Conservation (phyloP, 1,139 yeast species). For the Lodderomyces margitis region DNA sequence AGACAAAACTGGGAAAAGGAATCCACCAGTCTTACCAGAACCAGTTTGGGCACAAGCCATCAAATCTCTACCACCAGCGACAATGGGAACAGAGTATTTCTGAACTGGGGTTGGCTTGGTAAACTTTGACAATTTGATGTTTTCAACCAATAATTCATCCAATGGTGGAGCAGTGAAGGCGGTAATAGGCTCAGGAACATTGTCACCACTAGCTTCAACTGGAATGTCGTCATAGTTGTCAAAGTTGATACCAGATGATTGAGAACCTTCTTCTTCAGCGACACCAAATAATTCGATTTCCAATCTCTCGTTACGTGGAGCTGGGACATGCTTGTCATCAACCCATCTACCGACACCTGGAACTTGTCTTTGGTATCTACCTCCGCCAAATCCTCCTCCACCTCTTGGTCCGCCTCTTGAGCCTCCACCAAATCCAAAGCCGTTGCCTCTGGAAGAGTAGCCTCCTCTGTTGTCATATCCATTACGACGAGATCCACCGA, state of each 20-base stretch:
- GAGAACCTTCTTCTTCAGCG: slow-evolving; percentile 77
- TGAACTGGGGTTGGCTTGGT: slow-evolving; percentile 98
- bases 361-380: slow-evolving; percentile 24
- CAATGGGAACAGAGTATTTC: slow-evolving; percentile 96
- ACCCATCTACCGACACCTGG: slow-evolving; percentile 72
- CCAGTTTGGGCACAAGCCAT: slow-evolving; percentile 99
- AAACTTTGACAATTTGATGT: slow-evolving; percentile 85
- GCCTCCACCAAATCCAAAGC: slow-evolving; percentile 19
- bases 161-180: slow-evolving; percentile 91
- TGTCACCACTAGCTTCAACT: slow-evolving; percentile 94
- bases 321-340: slow-evolving; percentile 88
- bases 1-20: slow-evolving; percentile 94
- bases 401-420: slow-evolving; percentile 24
- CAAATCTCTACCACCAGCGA: slow-evolving; percentile 92
- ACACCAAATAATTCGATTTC: slow-evolving; percentile 87
- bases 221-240: slow-evolving; percentile 98
- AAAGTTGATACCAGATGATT: slow-evolving; percentile 95
- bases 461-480: slow-evolving; percentile 16
- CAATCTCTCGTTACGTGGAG: slow-evolving; percentile 64
- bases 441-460: slow-evolving; percentile 14
- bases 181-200: slow-evolving; percentile 91
- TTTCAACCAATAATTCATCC: slow-evolving; percentile 81
- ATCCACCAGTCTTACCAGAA: slow-evolving; percentile 99
- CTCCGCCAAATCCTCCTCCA: slow-evolving; percentile 22
- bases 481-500: slow-evolving; percentile 17